A percentile compares a stretch with the other conserved stretches of the same genome.
phyloP scores from a whole-genome alignment of 2,329 filamentous ascomycete genomes.

The Colletotrichum sansevieriae region DNA sequence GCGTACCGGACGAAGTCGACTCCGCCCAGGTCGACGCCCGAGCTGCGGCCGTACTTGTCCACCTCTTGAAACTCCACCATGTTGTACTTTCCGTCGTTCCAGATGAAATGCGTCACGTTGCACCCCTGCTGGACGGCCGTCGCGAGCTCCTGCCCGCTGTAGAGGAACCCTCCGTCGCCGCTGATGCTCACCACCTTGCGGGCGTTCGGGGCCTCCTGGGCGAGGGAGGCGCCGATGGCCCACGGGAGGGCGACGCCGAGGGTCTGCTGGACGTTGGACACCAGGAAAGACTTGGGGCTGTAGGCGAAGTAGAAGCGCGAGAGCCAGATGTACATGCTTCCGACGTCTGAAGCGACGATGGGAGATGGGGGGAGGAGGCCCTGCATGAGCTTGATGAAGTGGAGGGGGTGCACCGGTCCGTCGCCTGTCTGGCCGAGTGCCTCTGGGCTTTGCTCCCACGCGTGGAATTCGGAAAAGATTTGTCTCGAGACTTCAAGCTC shows the following conservation, averaged over 20 bases:
- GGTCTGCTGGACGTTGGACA: conserved; percentile 63
- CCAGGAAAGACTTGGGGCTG: conserved; percentile 58
- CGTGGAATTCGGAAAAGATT: conserved; percentile 52
- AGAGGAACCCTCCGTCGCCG: conserved; percentile 64
- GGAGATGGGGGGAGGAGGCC: conserved; percentile 54
- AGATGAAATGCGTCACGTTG: conserved; percentile 64
- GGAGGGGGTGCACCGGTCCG: conserved; percentile 57
- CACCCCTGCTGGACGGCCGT: conserved; percentile 61
- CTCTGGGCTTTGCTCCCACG: conserved; percentile 49
- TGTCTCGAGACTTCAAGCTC: conserved; percentile 50
- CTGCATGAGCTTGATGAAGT: conserved; percentile 60
- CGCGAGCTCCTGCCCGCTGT: conserved; percentile 59
- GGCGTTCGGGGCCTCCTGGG: conserved; percentile 56
- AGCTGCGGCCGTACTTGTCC: conserved; percentile 60
- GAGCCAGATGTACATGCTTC: conserved; percentile 63
- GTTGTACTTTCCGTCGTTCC: conserved; percentile 63
- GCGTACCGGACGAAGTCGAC: conserved; percentile 63
- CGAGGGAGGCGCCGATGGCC: conserved; percentile 60
- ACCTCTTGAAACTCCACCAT: conserved; percentile 66
- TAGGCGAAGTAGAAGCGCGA: conserved; percentile 60
- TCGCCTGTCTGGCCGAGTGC: conserved; percentile 42
- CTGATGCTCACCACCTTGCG: conserved; percentile 59
- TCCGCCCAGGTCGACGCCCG: conserved; percentile 59
- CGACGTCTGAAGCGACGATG: conserved; percentile 59
- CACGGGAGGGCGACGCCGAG: conserved; percentile 62